Evolutionary conservation across 768 basidiomycete genomes (phyloP).

Genomic region (Russula brevipes): DNA sequence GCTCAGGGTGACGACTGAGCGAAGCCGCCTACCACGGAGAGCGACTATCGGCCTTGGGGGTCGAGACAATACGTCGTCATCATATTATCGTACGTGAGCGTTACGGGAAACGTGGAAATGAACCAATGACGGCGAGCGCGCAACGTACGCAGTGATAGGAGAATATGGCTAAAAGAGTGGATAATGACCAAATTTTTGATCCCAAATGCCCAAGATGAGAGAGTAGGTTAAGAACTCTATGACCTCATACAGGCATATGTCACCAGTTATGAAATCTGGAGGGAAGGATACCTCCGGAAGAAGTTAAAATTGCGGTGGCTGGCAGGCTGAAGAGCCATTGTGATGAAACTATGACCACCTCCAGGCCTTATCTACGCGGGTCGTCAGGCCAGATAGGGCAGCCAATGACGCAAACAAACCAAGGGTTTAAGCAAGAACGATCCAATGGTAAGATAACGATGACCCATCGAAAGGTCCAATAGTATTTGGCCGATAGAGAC

Average conservation of each 20-base stretch:
- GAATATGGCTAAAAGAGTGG: constrained; percentile 11
- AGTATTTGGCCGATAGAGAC: constrained; percentile 11
- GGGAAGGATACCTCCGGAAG: constrained; percentile 4
- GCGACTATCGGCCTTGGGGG: constrained; percentile 1
- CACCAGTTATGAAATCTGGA: constrained; percentile 6
- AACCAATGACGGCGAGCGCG: not conserved
- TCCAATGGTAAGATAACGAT: constrained; percentile 16
- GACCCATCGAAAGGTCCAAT: constrained; percentile 11
- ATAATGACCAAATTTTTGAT: constrained; percentile 2
- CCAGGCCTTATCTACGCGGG: constrained; percentile 13
- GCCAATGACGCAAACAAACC: constrained; percentile 15
- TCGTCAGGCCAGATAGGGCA: constrained; percentile 16
- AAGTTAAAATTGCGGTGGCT: constrained; percentile 12
- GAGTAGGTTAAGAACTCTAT: constrained; percentile 4
- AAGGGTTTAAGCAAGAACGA: constrained; percentile 8
- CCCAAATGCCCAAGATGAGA: constrained; percentile 11
- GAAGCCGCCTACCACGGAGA: constrained; percentile 4
- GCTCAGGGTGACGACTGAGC: not conserved
- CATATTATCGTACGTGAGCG: constrained; percentile 7
- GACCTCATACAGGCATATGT: constrained; percentile 16
- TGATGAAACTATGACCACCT: constrained; percentile 12
- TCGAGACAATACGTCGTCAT: not conserved
- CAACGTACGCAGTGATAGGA: constrained; percentile 6
- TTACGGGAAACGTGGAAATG: not conserved
- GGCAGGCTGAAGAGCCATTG: not conserved